Evolutionary conservation across 331 rosid genomes (phyloP), one percentile per base, ranked within the genome.

Genomic region (Quercus lobata): DNA sequence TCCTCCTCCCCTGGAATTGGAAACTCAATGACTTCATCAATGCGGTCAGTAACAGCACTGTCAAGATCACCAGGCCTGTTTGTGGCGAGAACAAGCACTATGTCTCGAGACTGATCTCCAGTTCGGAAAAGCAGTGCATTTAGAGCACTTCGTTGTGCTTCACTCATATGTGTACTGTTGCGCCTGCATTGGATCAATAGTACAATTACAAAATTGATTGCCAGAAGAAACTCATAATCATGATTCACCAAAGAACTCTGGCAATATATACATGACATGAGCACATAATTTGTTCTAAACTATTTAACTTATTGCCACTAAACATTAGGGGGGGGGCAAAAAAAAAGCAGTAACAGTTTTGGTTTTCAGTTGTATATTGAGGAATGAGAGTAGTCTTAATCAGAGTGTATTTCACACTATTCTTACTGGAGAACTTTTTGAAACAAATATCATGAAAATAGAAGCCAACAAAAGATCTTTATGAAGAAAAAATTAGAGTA

Each of bases 51-150:
- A 56, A 92, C 78, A 35, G 99, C 98, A 32, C 89, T 86, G 72
- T 96, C 99, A 30, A 96, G 99, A 80, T 96, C 97, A 21, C 95
- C 91, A 1, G 98, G 99, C 82, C 98, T 89, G 89, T 96, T 93
- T n/a, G 98, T 96, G 57, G 99, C 99, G 54, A 96, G 97, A 74
- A 96, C 98, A 24, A 96, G 92, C 71, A 96, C 98, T 21, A 88
- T 87, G 91, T 96, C 99, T 83, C 98, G 88, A n/a, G 99, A 96
- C 73, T 96, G 99, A 65, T 96, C 97, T 57, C 99, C 99, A 1
- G 99, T 93, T 83, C 99, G 92, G 84, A 93, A 96, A 44, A 93
- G 98, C 88, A 96, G 82, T 30, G 99, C 99, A 70, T 96, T 96
- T 60, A 96, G 89, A 79, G 99, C 99, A 86, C 99, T 96, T 29